A percentile compares a stretch with the other conserved stretches of the same genome.
phyloP scores from a whole-genome alignment of 495 filamentous ascomycete species.

The Penicillium riverlandense region DNA sequence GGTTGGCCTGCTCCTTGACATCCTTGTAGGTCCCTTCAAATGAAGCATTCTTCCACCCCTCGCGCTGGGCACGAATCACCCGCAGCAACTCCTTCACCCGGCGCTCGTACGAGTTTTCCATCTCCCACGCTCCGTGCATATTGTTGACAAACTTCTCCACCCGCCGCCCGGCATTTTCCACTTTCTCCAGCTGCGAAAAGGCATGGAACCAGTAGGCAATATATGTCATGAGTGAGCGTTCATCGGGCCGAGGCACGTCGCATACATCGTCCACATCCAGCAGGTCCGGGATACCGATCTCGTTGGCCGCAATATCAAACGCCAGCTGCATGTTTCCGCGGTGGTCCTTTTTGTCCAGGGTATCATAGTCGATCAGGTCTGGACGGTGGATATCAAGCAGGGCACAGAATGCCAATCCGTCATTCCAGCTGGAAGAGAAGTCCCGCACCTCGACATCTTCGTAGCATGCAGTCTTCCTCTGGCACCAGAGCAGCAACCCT shows the following conservation, averaged over 20 bases:
- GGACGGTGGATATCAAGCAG: slow-evolving; percentile 94
- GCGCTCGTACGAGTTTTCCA: slow-evolving; percentile 92
- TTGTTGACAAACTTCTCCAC: slow-evolving; percentile 98
- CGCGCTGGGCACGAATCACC: slow-evolving; percentile 63
- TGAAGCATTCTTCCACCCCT: slow-evolving; percentile 65
- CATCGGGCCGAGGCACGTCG: slow-evolving; percentile 91
- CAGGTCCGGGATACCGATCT: slow-evolving; percentile 93
- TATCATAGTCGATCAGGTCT: slow-evolving; percentile 93
- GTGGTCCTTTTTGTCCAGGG: slow-evolving; percentile 89
- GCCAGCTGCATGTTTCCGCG: slow-evolving; percentile 95
- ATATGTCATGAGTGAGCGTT: slow-evolving; percentile 96
- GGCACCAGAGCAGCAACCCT: slow-evolving; percentile 92
- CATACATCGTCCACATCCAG: slow-evolving; percentile 98
- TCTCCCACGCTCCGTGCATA: slow-evolving; percentile 99
- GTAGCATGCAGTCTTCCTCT: slow-evolving; percentile 96
- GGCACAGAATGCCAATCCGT: slow-evolving; percentile 94
- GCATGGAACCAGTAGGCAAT: slow-evolving; percentile 99
- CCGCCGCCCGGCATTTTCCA: slow-evolving; percentile 91
- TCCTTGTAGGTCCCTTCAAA: slow-evolving; percentile 92
- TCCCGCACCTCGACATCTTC: slow-evolving; percentile 91
- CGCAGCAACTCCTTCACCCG: slow-evolving; percentile 75
- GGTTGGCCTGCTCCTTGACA: slow-evolving; percentile 74
- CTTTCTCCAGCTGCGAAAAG: slow-evolving; percentile 95
- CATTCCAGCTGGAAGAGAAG: slow-evolving; percentile 94
- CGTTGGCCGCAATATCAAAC: slow-evolving; percentile 89